Base-by-base conservation (phyloP, 2,329 filamentous ascomycete genomes). In the Stachybotrys echinatus region DNA sequence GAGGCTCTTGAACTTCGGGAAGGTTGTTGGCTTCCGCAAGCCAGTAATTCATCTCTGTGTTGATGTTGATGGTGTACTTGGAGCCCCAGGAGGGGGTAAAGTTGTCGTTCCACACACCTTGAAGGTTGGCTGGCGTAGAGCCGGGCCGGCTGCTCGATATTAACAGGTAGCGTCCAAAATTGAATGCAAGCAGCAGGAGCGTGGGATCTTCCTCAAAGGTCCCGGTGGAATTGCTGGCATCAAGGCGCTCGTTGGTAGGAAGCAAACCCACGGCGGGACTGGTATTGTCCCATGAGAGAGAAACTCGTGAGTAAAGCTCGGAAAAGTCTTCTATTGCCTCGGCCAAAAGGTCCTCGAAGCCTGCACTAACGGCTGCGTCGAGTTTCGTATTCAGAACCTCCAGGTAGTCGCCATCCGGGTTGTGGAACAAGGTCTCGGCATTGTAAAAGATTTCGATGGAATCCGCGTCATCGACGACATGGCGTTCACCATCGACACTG, bases 1-100 rank as follows among this genome's bases (percentile, higher is more conserved):
- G 50, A 0, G 73, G 70, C n/a, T 60, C 48, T 37, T 73, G 64
- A 5, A 63, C 67, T 49, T 73, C 68, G 12, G 18, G 14, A 17
- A 45, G 42, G 38, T 64, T 65, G 4, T 63, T 64, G 17, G 56
- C 51, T 19, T 58, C 56, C 2, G 61, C 57, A 0, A 55, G 54
- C 73, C 72, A 76, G 55, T 76, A 75, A 56, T 76, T 76, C 74
- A 76, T 77, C 55, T 76, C 66, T 0, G 66, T 62, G 45, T 76
- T 77, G 60, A 75, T 74, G 52, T 75, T 74, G 55, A 77, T 73
- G 1, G 75, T 78, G 49, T 70, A 76, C 52, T 74, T 76, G 21
- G 65, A 68, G 3, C 70, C 71, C 73, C 73, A 75, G 12, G 70
- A 59, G 6, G 56, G 50, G 6, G 23, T 50, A 2, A 50, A 54